phyloP scores from a whole-genome alignment of 2,329 filamentous ascomycete species.

The Cercospora citrullina region DNA sequence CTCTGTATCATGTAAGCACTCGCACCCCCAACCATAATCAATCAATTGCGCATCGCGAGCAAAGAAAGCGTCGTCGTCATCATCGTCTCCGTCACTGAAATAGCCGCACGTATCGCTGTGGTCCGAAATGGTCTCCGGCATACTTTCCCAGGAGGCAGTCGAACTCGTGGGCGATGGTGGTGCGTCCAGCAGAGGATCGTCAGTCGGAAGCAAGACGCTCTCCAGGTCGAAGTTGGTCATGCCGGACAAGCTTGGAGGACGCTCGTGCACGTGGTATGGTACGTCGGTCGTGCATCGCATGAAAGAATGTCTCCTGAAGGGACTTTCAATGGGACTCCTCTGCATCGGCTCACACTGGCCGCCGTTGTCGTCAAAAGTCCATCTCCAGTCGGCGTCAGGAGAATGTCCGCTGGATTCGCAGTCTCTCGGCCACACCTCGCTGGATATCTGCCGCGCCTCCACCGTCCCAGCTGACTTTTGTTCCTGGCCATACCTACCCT shows the following conservation, averaged over 20 bases:
- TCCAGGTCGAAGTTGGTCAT: conserved; percentile 37
- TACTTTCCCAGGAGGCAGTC: conserved; percentile 35
- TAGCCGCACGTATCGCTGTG: conserved; percentile 20
- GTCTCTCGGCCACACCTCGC: conserved; percentile 1
- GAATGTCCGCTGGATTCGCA: not conserved
- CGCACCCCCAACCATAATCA: conserved; percentile 71
- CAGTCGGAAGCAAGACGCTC: conserved; percentile 45
- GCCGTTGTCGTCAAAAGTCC: not conserved
- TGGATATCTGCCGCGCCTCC: not conserved
- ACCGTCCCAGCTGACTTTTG: not conserved
- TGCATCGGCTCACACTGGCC: not conserved
- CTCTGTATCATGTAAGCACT: conserved; percentile 91
- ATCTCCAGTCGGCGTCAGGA: not conserved
- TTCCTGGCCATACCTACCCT: conserved; percentile 50
- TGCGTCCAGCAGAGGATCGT: conserved; percentile 44
- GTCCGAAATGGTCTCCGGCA: conserved; percentile 28
- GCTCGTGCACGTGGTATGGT: conserved; percentile 15
- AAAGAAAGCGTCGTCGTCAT: conserved; percentile 63
- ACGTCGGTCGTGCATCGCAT: conserved; percentile 19
- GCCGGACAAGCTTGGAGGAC: conserved; percentile 31
- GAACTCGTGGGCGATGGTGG: conserved; percentile 38
- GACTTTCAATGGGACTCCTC: conserved; percentile 30
- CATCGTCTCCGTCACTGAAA: conserved; percentile 39
- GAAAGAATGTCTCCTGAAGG: conserved; percentile 30
- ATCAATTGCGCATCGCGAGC: conserved; percentile 62